Evolutionary conservation across 805 yeast genomes (phyloP), one percentile per base, ranked within the genome.

Genomic region (Ogataea siamensis): DNA sequence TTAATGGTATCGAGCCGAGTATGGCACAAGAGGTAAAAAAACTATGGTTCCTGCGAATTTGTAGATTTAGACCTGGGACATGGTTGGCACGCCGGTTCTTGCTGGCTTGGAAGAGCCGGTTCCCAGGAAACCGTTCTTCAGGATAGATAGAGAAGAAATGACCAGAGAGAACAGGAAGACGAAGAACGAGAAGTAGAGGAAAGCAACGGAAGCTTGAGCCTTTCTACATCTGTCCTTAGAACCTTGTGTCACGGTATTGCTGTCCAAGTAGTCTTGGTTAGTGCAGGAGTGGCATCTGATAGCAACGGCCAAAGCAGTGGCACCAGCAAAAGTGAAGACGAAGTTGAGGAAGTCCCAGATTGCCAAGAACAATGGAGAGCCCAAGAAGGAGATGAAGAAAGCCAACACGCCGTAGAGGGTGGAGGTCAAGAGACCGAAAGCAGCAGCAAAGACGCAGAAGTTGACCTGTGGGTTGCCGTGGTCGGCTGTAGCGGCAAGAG

Each of bases 261-360:
- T 33, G 52, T 78, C 70, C 50, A 88, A 44, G 73, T 86, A 88
- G 39, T 28, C 42, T 46, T 69, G 50, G 78, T 87, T 83, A 53
- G 70, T 43, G 74, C 99, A 91, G 27, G 95, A 83, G 74, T 88
- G 96, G 49, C 73, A 74, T 66, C 89, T 79, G 60, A 85, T 80
- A 56, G 80, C 94, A 44, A 87, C 95, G 37, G 98, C 98, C 60
- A 93, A 71, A 37, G 96, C 96, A 42, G 95, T 80, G 56, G 89
- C 98, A 50, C 87, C 98, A 34, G 98, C 80, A 64, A 93, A 87
- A 40, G 96, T 80, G 80, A 93, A 93, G 53, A 89, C 84, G 54
- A 80, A 67, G 76, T 88, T 88, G 67, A 93, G 71, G 70, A 87
- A 82, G 73, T 93, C 99, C 59, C 87, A 69, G 40, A 69, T 54